Base-by-base conservation (phyloP, 306 rosid genomes). In the Lagenaria siceraria region DNA sequence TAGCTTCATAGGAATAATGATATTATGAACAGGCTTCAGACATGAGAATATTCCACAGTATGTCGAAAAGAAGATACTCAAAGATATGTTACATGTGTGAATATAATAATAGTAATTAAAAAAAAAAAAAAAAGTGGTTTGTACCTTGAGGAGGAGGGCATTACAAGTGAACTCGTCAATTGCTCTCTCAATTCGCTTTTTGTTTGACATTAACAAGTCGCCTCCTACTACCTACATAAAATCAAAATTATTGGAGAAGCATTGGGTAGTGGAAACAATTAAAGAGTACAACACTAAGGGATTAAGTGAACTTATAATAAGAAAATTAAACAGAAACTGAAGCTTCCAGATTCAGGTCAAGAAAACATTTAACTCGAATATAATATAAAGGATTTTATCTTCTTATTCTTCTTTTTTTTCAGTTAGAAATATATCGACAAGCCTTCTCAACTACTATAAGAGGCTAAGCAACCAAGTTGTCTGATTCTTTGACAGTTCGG, bases 131-230 rank as follows among this genome's bases (percentile, higher is more conserved):
- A 3, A 43, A 35, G 70, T 24, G n/a, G 56, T 10, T 52, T 80
- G 64, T 89, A 95, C 99, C 97, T 95, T 95, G 72, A 92, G 86
- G 76, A 88, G 93, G 82, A 95, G 89, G 77, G 96, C 90, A 87
- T 95, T 87, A 81, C 99, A 92, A 6, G 97, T 88, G 55, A 86
- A 80, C 75, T 90, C 97, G 10, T 49, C 78, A 84, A 92, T 88
- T 79, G 97, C 99, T 82, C 81, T 87, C 83, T 95, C 88, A 51
- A 92, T 85, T 75, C 97, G 92, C 79, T 88, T 88, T 84, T 87
- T 77, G 88, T 90, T 95, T 58, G 98, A 95, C 87, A 90, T 89
- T 76, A 95, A 82, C 77, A 92, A 86, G 87, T 89, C 97, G 85
- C 85, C 95, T 82, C 98, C 98, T 31, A 90, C 92, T 43, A 92